Evolutionary conservation across 495 filamentous ascomycete species (phyloP), one percentile per base, ranked within the genome.

Genomic region (Beverwykella pulmonaria): DNA sequence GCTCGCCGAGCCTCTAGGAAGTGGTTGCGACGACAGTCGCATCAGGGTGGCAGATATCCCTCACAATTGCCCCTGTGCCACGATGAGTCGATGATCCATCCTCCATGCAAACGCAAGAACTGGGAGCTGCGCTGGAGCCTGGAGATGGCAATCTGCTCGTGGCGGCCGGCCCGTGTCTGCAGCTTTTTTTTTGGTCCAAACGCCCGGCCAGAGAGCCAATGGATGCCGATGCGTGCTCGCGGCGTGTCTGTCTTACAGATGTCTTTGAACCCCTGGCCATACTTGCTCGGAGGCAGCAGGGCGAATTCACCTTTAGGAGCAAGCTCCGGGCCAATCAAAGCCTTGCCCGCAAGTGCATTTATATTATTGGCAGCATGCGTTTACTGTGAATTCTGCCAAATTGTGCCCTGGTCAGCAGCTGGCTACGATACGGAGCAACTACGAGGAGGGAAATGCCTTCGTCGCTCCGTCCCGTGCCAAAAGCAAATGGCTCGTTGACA

Each of bases 1-100:
- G 48, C 47, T 34, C 44, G 17, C 15, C 32, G 48, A 5, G 30
- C 60, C 32, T 54, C 25, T 20, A 46, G 61, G 53, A 55, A 30
- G 56, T 19, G 50, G 20, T 23, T 56, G 61, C 50, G 27, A 63
- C 50, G 32, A 44, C 8, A 29, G 34, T 56, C 61, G 61, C 61
- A 50, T 63, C 49, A 63, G 34, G 50, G 61, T 50, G 61, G 50
- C 61, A 55, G 53, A 47, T 3, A 54, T 65, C 61, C 61, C 41
- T 57, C 32, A 12, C 32, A 34, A 6, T 12, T 34, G 32, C 32
- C 32, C 32, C 32, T 34, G 32, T 5, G 6, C 32, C 12, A 34
- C 50, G 36, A 17, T 55, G 19, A 22, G 52, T 49, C 60, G 27
- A n/a, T 34, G 53, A 15, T 30, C 53, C 27, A 25, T 55, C 6